Evolutionary conservation across 768 basidiomycete genomes (phyloP), one percentile per base, ranked within the genome.

Genomic region (Strobilomyces echinocephalus): DNA sequence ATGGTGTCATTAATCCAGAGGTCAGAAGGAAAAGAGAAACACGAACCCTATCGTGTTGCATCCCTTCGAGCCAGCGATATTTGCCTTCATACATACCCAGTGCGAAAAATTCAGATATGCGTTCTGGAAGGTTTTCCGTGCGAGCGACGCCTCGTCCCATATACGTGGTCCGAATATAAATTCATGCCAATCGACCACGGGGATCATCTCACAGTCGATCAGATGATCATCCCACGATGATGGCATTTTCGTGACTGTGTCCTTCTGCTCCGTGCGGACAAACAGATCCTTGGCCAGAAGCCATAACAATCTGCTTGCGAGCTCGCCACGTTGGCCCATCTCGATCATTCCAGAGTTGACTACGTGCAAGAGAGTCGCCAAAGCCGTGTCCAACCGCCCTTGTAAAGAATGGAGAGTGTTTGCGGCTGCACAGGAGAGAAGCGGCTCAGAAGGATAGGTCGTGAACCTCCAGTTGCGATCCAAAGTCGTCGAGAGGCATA

Each of bases 401-500:
- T 24, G 2, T 24, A 24, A 2, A 24, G 4, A 24, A 8, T 62
- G 58, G 10, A 57, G 30, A 11, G 36, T 5, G 8, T 3, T 15
- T 15, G 56, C 56, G 0, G 59, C 54, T 14, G 49, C 42, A 15
- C 46, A 60, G 3, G 59, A 63, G 15, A 63, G 14, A 11, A 62
- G 14, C 5, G 60, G 52, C n/a, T 64, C 60, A 16, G 56, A 62
- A 15, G 63, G 55, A 39, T 59, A 57, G 14, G 26, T 35, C 12
- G 61, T 60, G 18, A 52, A 60, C n/a, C 42, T 41, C 53, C 62
- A 51, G 14, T 34, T 45, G 41, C 39, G 39, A 21, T 21, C 39
- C 39, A 40, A 18, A 20, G 39, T 21, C 14, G 39, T 40, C 1
- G 18, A 6, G 11, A 40, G 20, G 20, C 39, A 40, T 4, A 40